Conservation (phyloP, 2,329 filamentous ascomycete genomes). For the Tolypocladium endophyticum region DNA sequence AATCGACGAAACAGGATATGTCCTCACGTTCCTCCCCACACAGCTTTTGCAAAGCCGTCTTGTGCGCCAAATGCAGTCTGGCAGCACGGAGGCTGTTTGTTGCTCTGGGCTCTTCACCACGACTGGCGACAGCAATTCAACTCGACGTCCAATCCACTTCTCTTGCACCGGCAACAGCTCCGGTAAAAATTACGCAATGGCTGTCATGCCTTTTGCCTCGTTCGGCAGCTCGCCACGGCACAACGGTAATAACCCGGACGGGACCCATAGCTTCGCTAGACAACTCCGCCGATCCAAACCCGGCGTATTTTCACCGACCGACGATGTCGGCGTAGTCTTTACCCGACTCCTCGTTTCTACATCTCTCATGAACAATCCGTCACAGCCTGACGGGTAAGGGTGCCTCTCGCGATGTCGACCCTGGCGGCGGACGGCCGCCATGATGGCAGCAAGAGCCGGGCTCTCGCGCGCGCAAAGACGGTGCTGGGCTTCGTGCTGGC, state of each 20-base stretch:
- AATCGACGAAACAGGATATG: no score
- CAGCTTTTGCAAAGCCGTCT: no score
- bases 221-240: background rate
- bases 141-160: background rate
- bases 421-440: background rate
- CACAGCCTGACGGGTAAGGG: background rate
- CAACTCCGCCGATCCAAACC: background rate
- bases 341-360: background rate
- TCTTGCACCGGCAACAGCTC: background rate
- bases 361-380: background rate
- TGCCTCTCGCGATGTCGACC: background rate
- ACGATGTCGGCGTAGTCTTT: background rate
- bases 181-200: background rate
- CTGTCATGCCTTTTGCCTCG: background rate
- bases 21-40: no score
- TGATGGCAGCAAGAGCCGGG: background rate
- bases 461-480: background rate
- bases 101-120: no score
- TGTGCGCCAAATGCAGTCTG: no score
- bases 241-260: background rate
- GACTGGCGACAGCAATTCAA: background rate
- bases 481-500: constrained; percentile 29
- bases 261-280: background rate
- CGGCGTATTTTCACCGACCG: background rate
- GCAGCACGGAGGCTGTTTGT: no score